These are phyloP conservation scores for Kandelia obovata DNA, from an alignment of 345 rosid genomes.

Conservation along the genomic window DNA sequence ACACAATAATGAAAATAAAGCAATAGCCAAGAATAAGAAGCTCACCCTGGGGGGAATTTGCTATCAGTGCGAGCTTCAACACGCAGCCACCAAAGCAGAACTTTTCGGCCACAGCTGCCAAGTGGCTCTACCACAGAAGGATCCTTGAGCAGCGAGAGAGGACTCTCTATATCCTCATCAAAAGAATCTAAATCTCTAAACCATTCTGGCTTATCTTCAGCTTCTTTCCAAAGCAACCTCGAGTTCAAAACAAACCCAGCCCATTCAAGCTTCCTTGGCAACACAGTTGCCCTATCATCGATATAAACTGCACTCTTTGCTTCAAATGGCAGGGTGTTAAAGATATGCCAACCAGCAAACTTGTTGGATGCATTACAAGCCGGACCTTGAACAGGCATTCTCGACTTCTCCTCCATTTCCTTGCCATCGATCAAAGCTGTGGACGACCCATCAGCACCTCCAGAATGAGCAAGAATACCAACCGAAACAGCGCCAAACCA, in stretches of 20 bases:
- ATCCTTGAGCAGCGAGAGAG: constrained; percentile 67
- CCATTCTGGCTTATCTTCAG: constrained; percentile 72
- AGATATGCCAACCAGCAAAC: constrained; percentile 86
- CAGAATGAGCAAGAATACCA: constrained; percentile 72
- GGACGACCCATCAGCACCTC: constrained; percentile 45
- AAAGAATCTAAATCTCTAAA: constrained; percentile 55
- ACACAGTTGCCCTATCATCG: constrained; percentile 77
- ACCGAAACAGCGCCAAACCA: constrained; percentile 89
- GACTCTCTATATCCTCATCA: constrained; percentile 60
- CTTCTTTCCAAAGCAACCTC: constrained; percentile 81
- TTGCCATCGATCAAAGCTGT: constrained; percentile 23
- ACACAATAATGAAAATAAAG: neutral
- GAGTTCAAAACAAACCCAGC: constrained; percentile 94
- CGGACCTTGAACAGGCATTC: constrained; percentile 88
- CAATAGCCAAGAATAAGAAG: constrained; percentile 12
- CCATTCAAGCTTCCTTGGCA: constrained; percentile 91
- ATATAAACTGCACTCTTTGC: constrained; percentile 62
- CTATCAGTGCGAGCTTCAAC: constrained; percentile 99
- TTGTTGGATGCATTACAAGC: constrained; percentile 73
- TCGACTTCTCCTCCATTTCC: constrained; percentile 36
- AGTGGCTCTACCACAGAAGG: constrained; percentile 80
- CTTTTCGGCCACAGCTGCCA: constrained; percentile 89
- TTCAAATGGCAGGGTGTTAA: constrained; percentile 56
- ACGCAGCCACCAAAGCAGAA: constrained; percentile 98
- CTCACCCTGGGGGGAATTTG: constrained; percentile 94